Conservation (phyloP, 164 flowering plant species). For the Sextonia rubra region DNA sequence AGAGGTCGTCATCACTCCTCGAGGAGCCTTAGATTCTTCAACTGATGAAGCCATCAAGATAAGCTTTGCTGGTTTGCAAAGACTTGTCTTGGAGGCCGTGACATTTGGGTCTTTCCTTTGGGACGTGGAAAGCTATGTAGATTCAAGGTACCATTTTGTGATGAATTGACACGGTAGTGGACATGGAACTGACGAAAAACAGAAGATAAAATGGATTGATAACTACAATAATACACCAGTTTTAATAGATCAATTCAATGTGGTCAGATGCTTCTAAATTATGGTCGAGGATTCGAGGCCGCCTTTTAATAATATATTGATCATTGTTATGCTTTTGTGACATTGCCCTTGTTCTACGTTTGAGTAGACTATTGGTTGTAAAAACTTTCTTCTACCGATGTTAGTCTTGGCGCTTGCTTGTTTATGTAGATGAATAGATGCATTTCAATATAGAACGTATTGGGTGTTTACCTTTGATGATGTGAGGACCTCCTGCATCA, state of each 20-base stretch:
- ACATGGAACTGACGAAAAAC: slow-evolving; percentile 7
- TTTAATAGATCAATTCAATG: not conserved
- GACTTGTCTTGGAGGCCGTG: slow-evolving; percentile 91
- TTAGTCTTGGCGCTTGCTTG: not conserved
- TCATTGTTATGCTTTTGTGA: not conserved
- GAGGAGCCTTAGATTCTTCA: slow-evolving; percentile 73
- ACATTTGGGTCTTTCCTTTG: slow-evolving; percentile 96
- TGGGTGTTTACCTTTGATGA: not conserved
- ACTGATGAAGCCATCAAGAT: slow-evolving; percentile 68
- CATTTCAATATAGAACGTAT: not conserved
- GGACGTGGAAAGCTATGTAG: slow-evolving; percentile 96
- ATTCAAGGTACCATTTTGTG: slow-evolving; percentile 86
- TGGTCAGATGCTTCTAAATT: not conserved
- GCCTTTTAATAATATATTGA: too few relatives aligned
- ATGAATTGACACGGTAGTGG: slow-evolving; percentile 20
- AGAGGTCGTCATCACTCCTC: slow-evolving; percentile 62
- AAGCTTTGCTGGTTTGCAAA: slow-evolving; percentile 78
- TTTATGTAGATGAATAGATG: not conserved
- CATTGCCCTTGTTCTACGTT: too few relatives aligned
- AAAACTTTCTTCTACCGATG: not conserved
- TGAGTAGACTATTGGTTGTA: too few relatives aligned
- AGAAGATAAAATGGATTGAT: not conserved
- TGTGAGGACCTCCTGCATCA: not conserved
- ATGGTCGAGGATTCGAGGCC: not conserved
- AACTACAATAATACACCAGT: not conserved